These are phyloP conservation scores for Colletotrichum gloeosporioides DNA, from an alignment of 2,329 filamentous ascomycete species.

Conservation along the genomic window DNA sequence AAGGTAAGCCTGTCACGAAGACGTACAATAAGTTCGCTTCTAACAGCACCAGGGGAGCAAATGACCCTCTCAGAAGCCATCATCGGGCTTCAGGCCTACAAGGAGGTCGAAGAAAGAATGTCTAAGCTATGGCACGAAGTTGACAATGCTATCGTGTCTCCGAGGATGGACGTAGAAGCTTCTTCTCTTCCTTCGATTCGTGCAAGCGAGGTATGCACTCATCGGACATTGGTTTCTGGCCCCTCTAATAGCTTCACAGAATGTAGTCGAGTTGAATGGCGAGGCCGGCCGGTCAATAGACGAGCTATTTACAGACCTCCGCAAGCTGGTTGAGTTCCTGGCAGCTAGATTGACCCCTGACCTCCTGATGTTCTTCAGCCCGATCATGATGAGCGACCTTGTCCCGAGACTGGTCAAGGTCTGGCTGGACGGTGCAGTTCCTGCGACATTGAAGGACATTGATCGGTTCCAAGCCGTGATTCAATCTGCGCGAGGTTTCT, in stretches of 20 bases:
- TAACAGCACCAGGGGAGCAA: constrained; percentile 47
- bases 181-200: constrained; percentile 43
- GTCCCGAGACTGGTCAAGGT: constrained; percentile 70
- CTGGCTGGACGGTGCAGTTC: constrained; percentile 81
- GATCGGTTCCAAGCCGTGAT: constrained; percentile 73
- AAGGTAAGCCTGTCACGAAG: constrained; percentile 46
- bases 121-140: constrained; percentile 67
- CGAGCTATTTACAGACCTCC: constrained; percentile 59
- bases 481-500: constrained; percentile 68
- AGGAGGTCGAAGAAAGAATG: constrained; percentile 66
- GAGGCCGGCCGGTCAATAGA: constrained; percentile 50
- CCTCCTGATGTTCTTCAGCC: constrained; percentile 66
- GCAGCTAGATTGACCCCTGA: constrained; percentile 57
- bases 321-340: constrained; percentile 57
- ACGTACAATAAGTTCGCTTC: background rate
- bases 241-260: constrained; percentile 34
- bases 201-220: constrained; percentile 18
- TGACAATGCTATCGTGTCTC: constrained; percentile 64
- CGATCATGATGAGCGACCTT: constrained; percentile 73
- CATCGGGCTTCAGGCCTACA: constrained; percentile 62
- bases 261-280: constrained; percentile 48
- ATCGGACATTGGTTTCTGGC: background rate
- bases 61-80: constrained; percentile 61
- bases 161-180: constrained; percentile 56
- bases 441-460: constrained; percentile 75